These are phyloP conservation scores for Discostella stelligera DNA, from an alignment of 352 stramenopile genomes.

Conservation along the genomic window DNA sequence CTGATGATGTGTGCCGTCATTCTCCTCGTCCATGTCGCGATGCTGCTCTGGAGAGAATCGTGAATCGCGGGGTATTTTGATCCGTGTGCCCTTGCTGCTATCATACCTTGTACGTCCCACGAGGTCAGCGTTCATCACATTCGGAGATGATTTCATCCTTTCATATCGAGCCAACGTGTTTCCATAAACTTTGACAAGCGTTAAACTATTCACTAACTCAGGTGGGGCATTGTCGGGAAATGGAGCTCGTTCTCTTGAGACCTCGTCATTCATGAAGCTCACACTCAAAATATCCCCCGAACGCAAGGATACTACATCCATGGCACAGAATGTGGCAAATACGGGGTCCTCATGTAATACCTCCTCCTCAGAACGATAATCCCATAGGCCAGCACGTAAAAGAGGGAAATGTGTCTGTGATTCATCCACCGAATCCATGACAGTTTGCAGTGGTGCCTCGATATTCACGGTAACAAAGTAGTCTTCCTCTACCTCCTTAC, in stretches of 20 bases:
- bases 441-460: constrained; percentile 44
- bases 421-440: constrained; percentile 51
- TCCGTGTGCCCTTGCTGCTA: constrained; percentile 4
- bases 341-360: constrained; percentile 48
- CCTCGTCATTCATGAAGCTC: constrained; percentile 51
- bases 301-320: constrained; percentile 42
- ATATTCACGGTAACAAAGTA: constrained; percentile 57
- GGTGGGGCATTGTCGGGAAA: constrained; percentile 42
- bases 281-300: constrained; percentile 43
- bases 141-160: constrained; percentile 34
- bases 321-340: constrained; percentile 43
- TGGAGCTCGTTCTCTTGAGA: constrained; percentile 35
- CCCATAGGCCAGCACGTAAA: constrained; percentile 38
- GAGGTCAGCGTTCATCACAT: constrained; percentile 14
- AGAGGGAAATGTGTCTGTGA: constrained; percentile 50
- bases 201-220: constrained; percentile 45
- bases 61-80: neutral
- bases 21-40: constrained; percentile 15
- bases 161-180: constrained; percentile 49
- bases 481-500: constrained; percentile 46
- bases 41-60: neutral
- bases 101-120: constrained; percentile 8
- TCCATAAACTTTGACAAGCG: constrained; percentile 33
- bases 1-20: constrained; percentile 17
- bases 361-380: constrained; percentile 48